These are phyloP conservation scores for Hemileia vastatrix DNA, from an alignment of 1,284 basidiomycete species.

Conservation along the genomic window DNA sequence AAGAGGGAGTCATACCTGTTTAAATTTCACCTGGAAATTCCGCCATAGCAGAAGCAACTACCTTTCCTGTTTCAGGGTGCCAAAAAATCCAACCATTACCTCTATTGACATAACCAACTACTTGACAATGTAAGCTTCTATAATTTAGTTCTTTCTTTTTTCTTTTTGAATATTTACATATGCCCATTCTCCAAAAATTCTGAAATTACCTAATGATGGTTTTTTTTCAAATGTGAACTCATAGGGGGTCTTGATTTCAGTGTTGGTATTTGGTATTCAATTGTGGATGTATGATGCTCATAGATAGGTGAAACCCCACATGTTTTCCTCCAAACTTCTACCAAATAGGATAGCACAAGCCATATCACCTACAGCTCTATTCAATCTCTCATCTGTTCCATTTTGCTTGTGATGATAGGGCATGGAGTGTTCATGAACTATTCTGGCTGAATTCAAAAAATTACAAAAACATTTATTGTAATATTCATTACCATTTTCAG, in stretches of 20 bases:
- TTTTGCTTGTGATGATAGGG: constrained; percentile 7
- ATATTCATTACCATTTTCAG: too few relatives aligned
- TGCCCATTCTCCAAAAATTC: background rate
- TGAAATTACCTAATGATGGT: background rate
- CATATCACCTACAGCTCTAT: constrained; percentile 1
- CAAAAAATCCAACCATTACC: too few relatives aligned
- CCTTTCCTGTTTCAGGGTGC: too few relatives aligned
- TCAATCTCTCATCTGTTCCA: constrained; percentile 1
- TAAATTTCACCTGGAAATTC: too few relatives aligned
- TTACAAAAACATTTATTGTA: too few relatives aligned
- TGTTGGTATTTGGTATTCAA: background rate
- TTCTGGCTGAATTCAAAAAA: too few relatives aligned
- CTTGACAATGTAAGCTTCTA: too few relatives aligned
- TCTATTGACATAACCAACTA: too few relatives aligned
- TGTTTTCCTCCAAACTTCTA: background rate
- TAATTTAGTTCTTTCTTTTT: too few relatives aligned
- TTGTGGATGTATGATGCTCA: background rate
- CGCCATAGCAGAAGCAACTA: too few relatives aligned
- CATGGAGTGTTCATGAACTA: too few relatives aligned
- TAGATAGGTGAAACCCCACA: constrained; percentile 1
- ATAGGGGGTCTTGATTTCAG: background rate
- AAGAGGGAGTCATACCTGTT: too few relatives aligned
- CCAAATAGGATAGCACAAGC: background rate
- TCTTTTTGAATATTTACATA: constrained; percentile 1
- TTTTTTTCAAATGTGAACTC: background rate